Conservation (phyloP, 176 grass and related monocot genomes). For the Ananas comosus region DNA sequence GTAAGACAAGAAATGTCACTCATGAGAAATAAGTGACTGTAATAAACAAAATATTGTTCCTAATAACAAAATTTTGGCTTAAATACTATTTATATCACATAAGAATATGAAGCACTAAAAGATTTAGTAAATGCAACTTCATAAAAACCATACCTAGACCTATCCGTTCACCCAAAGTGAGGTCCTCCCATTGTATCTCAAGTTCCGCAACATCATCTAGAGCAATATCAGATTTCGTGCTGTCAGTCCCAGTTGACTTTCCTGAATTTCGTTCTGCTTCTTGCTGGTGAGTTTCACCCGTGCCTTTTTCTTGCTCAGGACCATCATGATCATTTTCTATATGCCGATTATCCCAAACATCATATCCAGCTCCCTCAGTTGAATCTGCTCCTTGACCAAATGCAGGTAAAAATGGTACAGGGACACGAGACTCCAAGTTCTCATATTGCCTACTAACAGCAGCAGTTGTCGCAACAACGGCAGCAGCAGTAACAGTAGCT, state of each 20-base stretch:
- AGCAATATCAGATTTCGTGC: conserved; percentile 68
- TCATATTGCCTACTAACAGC: conserved; percentile 48
- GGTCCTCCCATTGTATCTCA: conserved; percentile 95
- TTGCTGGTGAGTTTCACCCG: conserved; percentile 30
- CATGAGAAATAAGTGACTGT: conserved; percentile 3
- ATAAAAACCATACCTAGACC: conserved; percentile 69
- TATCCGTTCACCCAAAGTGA: conserved; percentile 77
- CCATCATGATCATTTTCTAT: conserved; percentile 38
- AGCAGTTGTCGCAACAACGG: conserved; percentile 81
- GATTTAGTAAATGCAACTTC: background rate
- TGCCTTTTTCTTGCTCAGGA: conserved; percentile 34
- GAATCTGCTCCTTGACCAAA: background rate
- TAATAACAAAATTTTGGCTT: no score
- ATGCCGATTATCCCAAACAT: conserved; percentile 34
- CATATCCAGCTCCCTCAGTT: conserved; percentile 1
- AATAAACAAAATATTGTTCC: background rate
- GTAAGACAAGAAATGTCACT: conserved; percentile 17
- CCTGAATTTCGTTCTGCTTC: conserved; percentile 63
- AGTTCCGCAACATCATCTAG: conserved; percentile 79
- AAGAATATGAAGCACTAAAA: background rate
- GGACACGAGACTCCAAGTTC: conserved; percentile 8
- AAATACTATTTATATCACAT: background rate
- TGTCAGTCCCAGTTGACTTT: conserved; percentile 77
- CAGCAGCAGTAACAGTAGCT: conserved; percentile 84
- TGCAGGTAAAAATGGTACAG: background rate